Evolutionary conservation across 1,139 yeast genomes (phyloP).

Genomic region (Saccharomycopsis hybrid): DNA sequence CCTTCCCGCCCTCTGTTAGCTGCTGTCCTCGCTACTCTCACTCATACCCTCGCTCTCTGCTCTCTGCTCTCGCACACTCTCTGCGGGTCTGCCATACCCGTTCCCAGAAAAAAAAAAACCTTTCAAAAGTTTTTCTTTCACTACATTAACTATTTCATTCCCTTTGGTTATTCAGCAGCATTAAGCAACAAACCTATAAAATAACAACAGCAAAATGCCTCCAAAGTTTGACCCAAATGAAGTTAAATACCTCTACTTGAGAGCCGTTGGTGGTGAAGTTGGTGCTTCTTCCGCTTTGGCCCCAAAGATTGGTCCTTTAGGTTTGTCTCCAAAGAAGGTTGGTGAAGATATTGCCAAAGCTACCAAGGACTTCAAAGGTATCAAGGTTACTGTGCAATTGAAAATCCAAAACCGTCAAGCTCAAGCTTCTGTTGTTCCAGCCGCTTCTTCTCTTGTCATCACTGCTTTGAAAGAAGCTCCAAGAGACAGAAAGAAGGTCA

Average conservation of each 20-base stretch:
- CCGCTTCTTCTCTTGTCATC: slow-evolving; percentile 98
- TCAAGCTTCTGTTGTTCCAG: slow-evolving; percentile 96
- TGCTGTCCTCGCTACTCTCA: no score
- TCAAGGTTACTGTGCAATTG: slow-evolving; percentile 97
- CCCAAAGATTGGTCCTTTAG: slow-evolving; percentile 99
- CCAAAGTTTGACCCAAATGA: slow-evolving; percentile 98
- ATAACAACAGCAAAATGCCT: slow-evolving; percentile 78
- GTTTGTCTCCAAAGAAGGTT: slow-evolving; percentile 99
- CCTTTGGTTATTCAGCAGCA: no score
- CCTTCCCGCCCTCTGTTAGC: no score
- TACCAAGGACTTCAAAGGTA: slow-evolving; percentile 98
- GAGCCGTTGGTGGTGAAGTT: slow-evolving; percentile 99
- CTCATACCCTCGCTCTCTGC: no score
- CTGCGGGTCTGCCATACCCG: no score
- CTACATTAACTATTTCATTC: no score
- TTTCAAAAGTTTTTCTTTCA: no score
- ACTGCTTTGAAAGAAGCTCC: slow-evolving; percentile 99
- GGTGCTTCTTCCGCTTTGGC: slow-evolving; percentile 99
- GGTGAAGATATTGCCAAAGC: slow-evolving; percentile 99
- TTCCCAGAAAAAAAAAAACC: no score
- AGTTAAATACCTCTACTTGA: slow-evolving; percentile 97
- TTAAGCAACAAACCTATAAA: no score
- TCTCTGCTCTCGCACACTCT: no score
- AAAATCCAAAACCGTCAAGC: slow-evolving; percentile 99
- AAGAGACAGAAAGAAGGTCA: slow-evolving; percentile 99